Base-by-base conservation (phyloP, 257 asterid species). In the Solanum appendiculatum region DNA sequence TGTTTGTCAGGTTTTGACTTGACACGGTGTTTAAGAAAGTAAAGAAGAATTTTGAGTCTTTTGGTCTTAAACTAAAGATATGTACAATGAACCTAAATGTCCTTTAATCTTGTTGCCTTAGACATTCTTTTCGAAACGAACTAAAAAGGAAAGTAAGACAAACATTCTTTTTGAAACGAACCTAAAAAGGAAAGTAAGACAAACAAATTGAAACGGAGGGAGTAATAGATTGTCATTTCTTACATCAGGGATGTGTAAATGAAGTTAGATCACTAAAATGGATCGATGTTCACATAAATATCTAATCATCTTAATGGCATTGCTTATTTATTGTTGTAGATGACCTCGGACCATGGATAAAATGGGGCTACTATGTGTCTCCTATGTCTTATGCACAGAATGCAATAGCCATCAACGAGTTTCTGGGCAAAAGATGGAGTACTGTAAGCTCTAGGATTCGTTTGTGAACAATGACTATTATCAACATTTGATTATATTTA, bases 311-410 rank as follows among this genome's bases (percentile, higher is more conserved):
- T 16, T 27, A 78, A 44, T 44, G 25, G 5, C 80, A 5, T 44
- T 48, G 27, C 39, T 44, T 15, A 44, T 44, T 29, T 44, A 16
- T 70, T 16, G 25, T 27, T 68, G 70, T 86, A 89, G 90, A 89
- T 86, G 90, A 89, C 66, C 83, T 89, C 25, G 72, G 86, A 75
- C 89, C 86, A 82, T 89, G 90, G 91, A 89, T 89, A 78, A 88
- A 48, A 82, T 89, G 91, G 91, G 90, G 82, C 3, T 89, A 87
- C 73, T 89, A 87, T 78, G n/a, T 82, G 20, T 89, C 91, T 82
- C 91, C 91, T 5, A 89, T 89, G 91, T 56, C 86, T 48, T 89
- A 87, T 37, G 91, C 89, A 31, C 91, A 89, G 85, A 89, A 89
- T 31, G 91, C 91, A 2, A 72, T 89, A 40, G 91, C 87, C 46